Evolutionary conservation across 495 filamentous ascomycete genomes (phyloP).

Genomic region (Penicilliopsis zonata): DNA sequence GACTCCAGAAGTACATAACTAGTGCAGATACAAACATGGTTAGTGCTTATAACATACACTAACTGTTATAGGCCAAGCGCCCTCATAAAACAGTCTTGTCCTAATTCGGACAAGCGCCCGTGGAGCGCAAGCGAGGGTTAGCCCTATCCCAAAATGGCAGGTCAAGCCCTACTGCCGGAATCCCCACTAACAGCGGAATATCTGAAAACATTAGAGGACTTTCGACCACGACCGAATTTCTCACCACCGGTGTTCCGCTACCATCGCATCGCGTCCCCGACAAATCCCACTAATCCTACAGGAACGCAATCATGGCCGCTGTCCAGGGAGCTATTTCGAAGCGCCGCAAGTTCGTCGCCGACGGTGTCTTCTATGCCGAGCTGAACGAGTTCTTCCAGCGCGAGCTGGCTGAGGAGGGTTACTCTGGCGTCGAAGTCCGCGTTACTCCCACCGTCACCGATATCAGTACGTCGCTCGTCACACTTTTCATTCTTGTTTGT

Average conservation of each 20-base stretch:
- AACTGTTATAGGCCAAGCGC: too few relatives aligned
- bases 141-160: slow-evolving; percentile 26
- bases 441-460: slow-evolving; percentile 99
- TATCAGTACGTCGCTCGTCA: slow-evolving; percentile 57
- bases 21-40: too few relatives aligned
- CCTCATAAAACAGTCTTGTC: too few relatives aligned
- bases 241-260: slow-evolving; percentile 13
- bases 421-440: slow-evolving; percentile 98
- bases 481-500: slow-evolving; percentile 9
- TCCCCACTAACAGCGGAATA: slow-evolving; percentile 30
- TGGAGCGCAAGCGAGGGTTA: slow-evolving; percentile 29
- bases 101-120: slow-evolving; percentile 12
- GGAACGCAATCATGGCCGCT: slow-evolving; percentile 50
- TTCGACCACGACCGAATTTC: slow-evolving; percentile 20
- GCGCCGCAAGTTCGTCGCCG: slow-evolving; percentile 99
- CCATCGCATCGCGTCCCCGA: slow-evolving; percentile 22
- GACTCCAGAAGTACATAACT: too few relatives aligned
- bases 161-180: slow-evolving; percentile 27
- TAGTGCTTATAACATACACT: too few relatives aligned
- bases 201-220: slow-evolving; percentile 20
- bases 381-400: slow-evolving; percentile 99
- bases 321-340: slow-evolving; percentile 76
- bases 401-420: slow-evolving; percentile 98
- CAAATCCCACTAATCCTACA: slow-evolving; percentile 22
- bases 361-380: slow-evolving; percentile 99